phyloP scores from a whole-genome alignment of 805 yeast species.

The Saturnispora saitoi region DNA sequence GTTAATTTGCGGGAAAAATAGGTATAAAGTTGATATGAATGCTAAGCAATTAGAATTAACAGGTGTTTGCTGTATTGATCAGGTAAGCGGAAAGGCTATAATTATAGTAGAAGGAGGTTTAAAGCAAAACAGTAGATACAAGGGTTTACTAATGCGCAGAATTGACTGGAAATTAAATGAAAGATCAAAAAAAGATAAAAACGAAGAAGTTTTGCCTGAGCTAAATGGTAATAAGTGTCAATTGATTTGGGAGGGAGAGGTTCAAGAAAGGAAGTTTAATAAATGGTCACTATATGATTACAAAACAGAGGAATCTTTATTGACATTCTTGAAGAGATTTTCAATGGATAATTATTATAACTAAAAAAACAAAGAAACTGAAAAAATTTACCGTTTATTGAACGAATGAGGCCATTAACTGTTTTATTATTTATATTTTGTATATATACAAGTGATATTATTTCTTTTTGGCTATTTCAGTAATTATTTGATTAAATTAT shows the following conservation, averaged over 20 bases:
- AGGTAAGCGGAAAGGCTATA: slow-evolving; percentile 36
- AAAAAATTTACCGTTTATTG: background rate
- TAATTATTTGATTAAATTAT: slow-evolving; percentile 18
- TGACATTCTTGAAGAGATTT: slow-evolving; percentile 29
- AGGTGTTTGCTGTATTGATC: slow-evolving; percentile 51
- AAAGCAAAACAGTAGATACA: slow-evolving; percentile 52
- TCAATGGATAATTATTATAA: slow-evolving; percentile 53
- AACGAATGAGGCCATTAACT: background rate
- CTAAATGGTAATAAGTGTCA: slow-evolving; percentile 37
- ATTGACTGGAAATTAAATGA: slow-evolving; percentile 62
- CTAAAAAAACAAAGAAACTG: background rate
- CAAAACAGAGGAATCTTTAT: background rate
- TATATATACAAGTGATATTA: slow-evolving; percentile 3
- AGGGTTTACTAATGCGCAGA: slow-evolving; percentile 49
- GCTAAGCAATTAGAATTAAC: slow-evolving; percentile 62
- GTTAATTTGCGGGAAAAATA: slow-evolving; percentile 55
- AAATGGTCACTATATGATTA: slow-evolving; percentile 60
- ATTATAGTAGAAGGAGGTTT: slow-evolving; percentile 71
- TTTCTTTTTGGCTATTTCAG: no score
- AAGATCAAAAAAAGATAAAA: slow-evolving; percentile 21
- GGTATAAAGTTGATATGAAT: slow-evolving; percentile 68
- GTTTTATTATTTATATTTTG: no score
- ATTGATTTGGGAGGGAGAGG: slow-evolving; percentile 65
- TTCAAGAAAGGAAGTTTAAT: slow-evolving; percentile 44
- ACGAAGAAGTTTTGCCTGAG: slow-evolving; percentile 26